Base-by-base conservation (phyloP, 1,284 basidiomycete genomes). In the Ceratobasidium sp. region DNA sequence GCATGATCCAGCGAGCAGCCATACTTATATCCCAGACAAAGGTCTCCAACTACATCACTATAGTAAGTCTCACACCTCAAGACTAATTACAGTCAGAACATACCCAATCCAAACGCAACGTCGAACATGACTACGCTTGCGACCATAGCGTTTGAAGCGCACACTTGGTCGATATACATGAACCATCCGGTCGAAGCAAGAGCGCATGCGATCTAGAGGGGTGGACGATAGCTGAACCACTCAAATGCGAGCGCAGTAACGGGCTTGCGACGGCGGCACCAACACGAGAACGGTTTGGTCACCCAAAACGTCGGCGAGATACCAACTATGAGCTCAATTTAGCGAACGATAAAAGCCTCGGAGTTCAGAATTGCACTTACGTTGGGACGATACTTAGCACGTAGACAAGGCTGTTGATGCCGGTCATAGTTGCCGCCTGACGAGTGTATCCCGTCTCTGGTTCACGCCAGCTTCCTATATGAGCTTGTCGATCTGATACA, bases 391-490 rank as follows among this genome's bases (percentile, higher is more conserved):
- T 95, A 81, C 92, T 93, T 28, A 94, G 86, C 23, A 96, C 85
- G 84, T 98, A 98, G 81, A 96, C 94, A 78, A 96, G 86, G 9
- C 93, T 91, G 82, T 98, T 98, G 84, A 98, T 95, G 9, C 97
- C 97, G 1, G 97, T 96, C 97, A 99, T 99, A 80, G 99, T 91
- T 4, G 97, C 97, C 82, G 98, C 92, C 69, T 97, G 90, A n/a
- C 97, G 97, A 78, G 98, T 90, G 96, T 97, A 99, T 59, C 97
- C 97, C 61, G 97, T 97, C 87, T 94, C 94, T 96, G 86, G 20
- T 2, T 10, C n/a, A n/a, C n/a, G 17, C 65, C 65, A 83, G 75
- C 28, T 33, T 33, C 33, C 2, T 33, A 33, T 33, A 33, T 33
- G 33, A 4, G 33, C 33, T 33, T 33, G 33, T 33, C 68, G 57